phyloP scores from a whole-genome alignment of 2,329 filamentous ascomycete species.

The Neofusicoccum umdonicola region DNA sequence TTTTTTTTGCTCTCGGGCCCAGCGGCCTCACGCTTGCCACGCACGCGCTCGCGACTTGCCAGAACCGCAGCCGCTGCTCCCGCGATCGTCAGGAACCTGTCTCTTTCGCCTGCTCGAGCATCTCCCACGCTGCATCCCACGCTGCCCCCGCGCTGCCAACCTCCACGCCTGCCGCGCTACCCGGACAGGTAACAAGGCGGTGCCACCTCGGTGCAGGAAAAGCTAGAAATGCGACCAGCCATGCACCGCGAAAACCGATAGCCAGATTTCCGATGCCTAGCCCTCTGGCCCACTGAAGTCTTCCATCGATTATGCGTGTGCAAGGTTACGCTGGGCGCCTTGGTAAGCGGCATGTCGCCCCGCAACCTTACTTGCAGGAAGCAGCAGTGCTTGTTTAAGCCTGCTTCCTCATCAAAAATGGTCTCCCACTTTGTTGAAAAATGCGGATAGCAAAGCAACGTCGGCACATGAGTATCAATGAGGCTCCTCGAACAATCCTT shows the following conservation, averaged over 20 bases:
- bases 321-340: neutral
- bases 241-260: neutral
- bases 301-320: neutral
- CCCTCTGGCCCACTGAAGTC: neutral
- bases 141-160: too few relatives aligned
- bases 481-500: too few relatives aligned
- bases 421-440: too few relatives aligned
- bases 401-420: too few relatives aligned
- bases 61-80: neutral
- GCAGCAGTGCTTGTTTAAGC: neutral
- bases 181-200: neutral
- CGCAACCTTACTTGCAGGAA: neutral
- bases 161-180: neutral
- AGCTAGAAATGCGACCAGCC: neutral
- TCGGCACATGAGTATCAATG: too few relatives aligned
- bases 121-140: too few relatives aligned
- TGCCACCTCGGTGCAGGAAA: neutral
- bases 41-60: neutral
- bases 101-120: neutral
- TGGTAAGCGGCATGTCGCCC: neutral
- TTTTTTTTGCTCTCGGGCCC: neutral
- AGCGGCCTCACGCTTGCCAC: neutral
- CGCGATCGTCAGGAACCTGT: conserved; percentile 3
- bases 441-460: too few relatives aligned
- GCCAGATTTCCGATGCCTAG: neutral